These are phyloP conservation scores for Exophiala mesophila DNA, from an alignment of 2,329 filamentous ascomycete species.

Conservation along the genomic window DNA sequence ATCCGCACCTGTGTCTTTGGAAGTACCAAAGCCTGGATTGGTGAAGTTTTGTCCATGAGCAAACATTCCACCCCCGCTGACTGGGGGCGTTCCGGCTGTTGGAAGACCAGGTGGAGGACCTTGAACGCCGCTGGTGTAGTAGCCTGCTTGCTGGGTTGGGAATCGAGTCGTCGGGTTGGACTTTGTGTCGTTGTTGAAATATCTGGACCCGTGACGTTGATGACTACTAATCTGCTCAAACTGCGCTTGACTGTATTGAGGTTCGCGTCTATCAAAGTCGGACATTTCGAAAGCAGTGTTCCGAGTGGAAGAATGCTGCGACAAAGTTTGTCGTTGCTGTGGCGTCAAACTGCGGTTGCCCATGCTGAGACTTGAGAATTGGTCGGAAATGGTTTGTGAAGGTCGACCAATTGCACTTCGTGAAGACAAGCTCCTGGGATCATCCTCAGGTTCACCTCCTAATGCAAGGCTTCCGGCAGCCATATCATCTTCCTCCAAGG, in stretches of 20 bases:
- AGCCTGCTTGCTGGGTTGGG: slow-evolving; percentile 49
- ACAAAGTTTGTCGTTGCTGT: slow-evolving; percentile 69
- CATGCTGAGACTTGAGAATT: slow-evolving; percentile 54
- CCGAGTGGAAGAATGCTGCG: slow-evolving; percentile 52
- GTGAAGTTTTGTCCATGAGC: slow-evolving; percentile 83
- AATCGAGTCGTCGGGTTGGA: slow-evolving; percentile 34
- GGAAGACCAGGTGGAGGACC: slow-evolving; percentile 93
- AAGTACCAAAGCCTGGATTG: slow-evolving; percentile 54
- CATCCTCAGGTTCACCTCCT: slow-evolving; percentile 87
- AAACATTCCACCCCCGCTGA: slow-evolving; percentile 74
- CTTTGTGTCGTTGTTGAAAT: slow-evolving; percentile 69
- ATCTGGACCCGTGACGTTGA: slow-evolving; percentile 77
- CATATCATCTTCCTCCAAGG: slow-evolving; percentile 64
- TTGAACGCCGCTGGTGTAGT: slow-evolving; percentile 79
- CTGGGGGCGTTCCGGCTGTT: slow-evolving; percentile 87
- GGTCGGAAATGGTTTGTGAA: slow-evolving; percentile 52
- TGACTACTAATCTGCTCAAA: slow-evolving; percentile 54
- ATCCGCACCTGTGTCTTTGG: slow-evolving; percentile 69
- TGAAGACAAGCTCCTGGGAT: slow-evolving; percentile 35
- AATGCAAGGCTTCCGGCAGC: slow-evolving; percentile 84
- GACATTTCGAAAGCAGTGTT: slow-evolving; percentile 27
- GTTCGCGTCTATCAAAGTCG: slow-evolving; percentile 52
- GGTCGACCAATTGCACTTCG: slow-evolving; percentile 67
- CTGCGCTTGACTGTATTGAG: slow-evolving; percentile 60
- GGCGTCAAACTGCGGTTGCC: slow-evolving; percentile 72